Evolutionary conservation across 2,329 filamentous ascomycete genomes (phyloP).

Genomic region (Saccharata proteae): DNA sequence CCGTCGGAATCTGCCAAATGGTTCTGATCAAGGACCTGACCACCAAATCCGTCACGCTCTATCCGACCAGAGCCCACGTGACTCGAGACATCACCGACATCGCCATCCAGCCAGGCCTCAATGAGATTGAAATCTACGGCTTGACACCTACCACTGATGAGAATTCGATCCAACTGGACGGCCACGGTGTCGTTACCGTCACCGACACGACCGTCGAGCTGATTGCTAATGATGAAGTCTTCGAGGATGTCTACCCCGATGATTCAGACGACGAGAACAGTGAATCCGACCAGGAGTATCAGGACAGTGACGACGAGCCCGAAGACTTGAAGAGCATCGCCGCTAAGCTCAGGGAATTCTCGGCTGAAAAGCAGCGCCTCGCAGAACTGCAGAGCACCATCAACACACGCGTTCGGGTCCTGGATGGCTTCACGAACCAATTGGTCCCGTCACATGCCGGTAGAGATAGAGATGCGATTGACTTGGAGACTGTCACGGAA

Average conservation of each 20-base stretch:
- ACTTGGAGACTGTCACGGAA: conserved; percentile 19
- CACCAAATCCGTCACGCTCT: conserved; percentile 52
- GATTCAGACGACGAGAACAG: conserved; percentile 29
- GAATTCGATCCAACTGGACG: conserved; percentile 48
- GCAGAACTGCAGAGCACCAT: conserved; percentile 16
- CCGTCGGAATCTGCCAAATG: no score
- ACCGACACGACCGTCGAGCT: conserved; percentile 51
- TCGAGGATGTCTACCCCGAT: conserved; percentile 41
- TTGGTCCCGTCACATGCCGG: conserved; percentile 18
- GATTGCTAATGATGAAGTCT: conserved; percentile 42
- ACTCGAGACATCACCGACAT: conserved; percentile 48
- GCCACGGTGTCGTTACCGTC: conserved; percentile 45
- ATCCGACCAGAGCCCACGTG: conserved; percentile 48
- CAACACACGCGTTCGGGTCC: conserved; percentile 14
- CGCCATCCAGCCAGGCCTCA: conserved; percentile 40
- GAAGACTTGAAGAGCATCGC: conserved; percentile 31
- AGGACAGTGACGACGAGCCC: conserved; percentile 32
- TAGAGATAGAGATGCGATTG: no score
- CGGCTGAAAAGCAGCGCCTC: conserved; percentile 11
- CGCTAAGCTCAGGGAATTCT: conserved; percentile 14
- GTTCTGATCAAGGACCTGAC: conserved; percentile 39
- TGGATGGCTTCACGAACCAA: conserved; percentile 24
- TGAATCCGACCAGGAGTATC: conserved; percentile 20
- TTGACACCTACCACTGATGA: conserved; percentile 42
- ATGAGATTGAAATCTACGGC: conserved; percentile 45